Conservation (phyloP, 1,284 basidiomycete species). For the Ganoderma lucidum region DNA sequence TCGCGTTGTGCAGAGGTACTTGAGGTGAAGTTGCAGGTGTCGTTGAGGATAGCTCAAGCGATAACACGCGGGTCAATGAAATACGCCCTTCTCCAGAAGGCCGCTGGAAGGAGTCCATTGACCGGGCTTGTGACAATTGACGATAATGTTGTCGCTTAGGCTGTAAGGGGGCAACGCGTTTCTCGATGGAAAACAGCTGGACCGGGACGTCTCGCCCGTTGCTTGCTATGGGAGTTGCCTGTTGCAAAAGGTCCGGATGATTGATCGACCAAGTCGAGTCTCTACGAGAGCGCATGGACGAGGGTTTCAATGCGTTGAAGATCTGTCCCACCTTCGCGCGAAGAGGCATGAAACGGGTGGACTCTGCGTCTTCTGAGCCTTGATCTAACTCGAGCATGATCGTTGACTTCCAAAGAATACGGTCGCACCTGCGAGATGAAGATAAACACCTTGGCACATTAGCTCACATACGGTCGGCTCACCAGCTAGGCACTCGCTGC, state of each 20-base stretch:
- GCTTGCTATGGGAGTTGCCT: background rate
- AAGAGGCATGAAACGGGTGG: slow-evolving; percentile 39
- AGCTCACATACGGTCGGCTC: slow-evolving; percentile 30
- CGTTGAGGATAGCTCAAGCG: slow-evolving; percentile 21
- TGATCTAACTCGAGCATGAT: slow-evolving; percentile 55
- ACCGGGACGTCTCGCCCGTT: background rate
- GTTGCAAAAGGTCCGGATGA: slow-evolving; percentile 27
- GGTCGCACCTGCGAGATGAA: slow-evolving; percentile 67
- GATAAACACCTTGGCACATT: background rate
- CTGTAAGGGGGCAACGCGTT: slow-evolving; percentile 14
- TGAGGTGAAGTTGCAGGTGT: slow-evolving; percentile 4
- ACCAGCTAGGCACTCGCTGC: slow-evolving; percentile 86
- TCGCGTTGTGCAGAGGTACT: slow-evolving; percentile 28
- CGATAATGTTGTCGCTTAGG: slow-evolving; percentile 8
- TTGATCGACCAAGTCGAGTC: slow-evolving; percentile 45
- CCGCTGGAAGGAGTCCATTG: slow-evolving; percentile 25
- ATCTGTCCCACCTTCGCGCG: slow-evolving; percentile 60
- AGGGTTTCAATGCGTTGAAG: slow-evolving; percentile 62
- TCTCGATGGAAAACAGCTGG: slow-evolving; percentile 10
- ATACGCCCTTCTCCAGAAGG: slow-evolving; percentile 14
- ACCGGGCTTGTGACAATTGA: slow-evolving; percentile 21
- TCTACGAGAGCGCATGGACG: slow-evolving; percentile 50
- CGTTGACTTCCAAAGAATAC: slow-evolving; percentile 81
- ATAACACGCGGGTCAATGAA: slow-evolving; percentile 20
- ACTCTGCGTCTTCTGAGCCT: slow-evolving; percentile 46